Evolutionary conservation across 306 rosid species (phyloP), one percentile per base, ranked within the genome.

Genomic region (Pachyrhizus erosus): DNA sequence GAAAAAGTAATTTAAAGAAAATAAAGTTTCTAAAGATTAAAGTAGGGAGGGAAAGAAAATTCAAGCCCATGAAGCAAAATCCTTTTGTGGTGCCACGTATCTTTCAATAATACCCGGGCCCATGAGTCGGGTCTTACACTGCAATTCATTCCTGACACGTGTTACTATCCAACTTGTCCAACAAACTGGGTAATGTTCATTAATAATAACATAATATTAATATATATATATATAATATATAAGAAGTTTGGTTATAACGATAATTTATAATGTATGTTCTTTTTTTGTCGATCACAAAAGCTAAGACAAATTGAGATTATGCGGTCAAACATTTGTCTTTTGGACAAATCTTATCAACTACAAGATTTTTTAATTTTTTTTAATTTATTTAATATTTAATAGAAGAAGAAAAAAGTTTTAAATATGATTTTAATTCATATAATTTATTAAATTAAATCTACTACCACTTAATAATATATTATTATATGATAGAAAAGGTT

Each of bases 41-140:
- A 69, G 37, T 21, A 34, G 7, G 7, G 43, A 20, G 17, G 3
- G 29, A 34, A 17, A 10, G 43, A 48, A 43, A 62, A 42, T 45
- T 31, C 34, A 76, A 49, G 55, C 15, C 7, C 21, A 39, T 11
- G 77, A 78, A 78, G 86, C 77, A 82, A 86, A 52, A 65, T 60
- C 48, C 65, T 26, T 74, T 39, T 73, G 82, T 78, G 71, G 75
- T 66, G 84, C 84, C 89, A 86, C 81, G 70, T 82, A 23, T 37
- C 14, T 7, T 9, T 18, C 77, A 78, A 57, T 70, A 66, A 67
- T 73, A 73, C 4, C 51, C 7, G 12, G 57, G 18, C 31, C 64
- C 73, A 46, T 5, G 13, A 2, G 8, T 9, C 4, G 66, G 84
- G 84, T 74, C 84, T 81, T 45, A 58, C 51, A 3, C 4, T 62